These are phyloP conservation scores for Sicyos baderoa DNA, from an alignment of 306 rosid species.

Conservation along the genomic window DNA sequence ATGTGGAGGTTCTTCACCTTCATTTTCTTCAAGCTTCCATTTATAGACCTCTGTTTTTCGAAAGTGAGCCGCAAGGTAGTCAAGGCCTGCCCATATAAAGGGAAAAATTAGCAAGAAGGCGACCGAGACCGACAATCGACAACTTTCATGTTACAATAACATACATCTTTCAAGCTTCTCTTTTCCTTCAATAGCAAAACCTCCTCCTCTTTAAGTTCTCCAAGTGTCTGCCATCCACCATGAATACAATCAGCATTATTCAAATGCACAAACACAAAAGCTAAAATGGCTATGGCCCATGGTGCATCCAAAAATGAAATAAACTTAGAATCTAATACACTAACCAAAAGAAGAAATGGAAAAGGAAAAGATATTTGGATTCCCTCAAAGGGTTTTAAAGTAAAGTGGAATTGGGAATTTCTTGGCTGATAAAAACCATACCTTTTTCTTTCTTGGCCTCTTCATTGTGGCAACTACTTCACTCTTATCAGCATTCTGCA, in stretches of 20 bases:
- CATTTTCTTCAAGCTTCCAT: conserved; percentile 59
- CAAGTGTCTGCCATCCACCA: conserved; percentile 55
- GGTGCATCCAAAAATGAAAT: conserved; percentile 9
- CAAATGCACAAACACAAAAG: neutral
- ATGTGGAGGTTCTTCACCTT: conserved; percentile 39
- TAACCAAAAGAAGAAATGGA: neutral
- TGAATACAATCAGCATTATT: neutral
- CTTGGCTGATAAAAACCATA: conserved; percentile 21
- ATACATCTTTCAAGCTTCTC: conserved; percentile 55
- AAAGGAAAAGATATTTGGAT: neutral
- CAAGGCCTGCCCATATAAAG: conserved; percentile 45
- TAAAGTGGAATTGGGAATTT: neutral
- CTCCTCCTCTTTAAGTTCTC: conserved; percentile 81
- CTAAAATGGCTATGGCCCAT: neutral
- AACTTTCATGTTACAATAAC: neutral
- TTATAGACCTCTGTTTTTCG: conserved; percentile 51
- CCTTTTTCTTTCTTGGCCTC: conserved; percentile 62
- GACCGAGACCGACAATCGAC: neutral
- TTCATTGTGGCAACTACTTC: conserved; percentile 31
- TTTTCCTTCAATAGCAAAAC: conserved; percentile 56
- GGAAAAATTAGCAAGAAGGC: neutral
- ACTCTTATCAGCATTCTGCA: conserved; percentile 37
- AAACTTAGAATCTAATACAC: neutral
- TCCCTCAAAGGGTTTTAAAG: neutral
- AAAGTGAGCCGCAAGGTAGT: conserved; percentile 37